These are phyloP conservation scores for Protomyces gravidus DNA, from an alignment of 1,139 yeast species.

Conservation along the genomic window DNA sequence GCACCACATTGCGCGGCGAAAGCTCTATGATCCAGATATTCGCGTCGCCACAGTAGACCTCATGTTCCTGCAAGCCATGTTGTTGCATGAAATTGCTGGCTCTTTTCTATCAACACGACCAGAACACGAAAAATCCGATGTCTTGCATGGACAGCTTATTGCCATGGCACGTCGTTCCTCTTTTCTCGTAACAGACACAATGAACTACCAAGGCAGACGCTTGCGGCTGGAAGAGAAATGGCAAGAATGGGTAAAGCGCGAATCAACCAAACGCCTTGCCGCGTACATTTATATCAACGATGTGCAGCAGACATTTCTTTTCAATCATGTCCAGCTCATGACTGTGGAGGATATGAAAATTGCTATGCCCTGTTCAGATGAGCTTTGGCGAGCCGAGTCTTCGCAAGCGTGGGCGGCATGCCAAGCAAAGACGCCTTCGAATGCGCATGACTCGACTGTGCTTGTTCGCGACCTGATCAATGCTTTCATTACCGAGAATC, in stretches of 20 bases:
- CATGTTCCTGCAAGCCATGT: constrained; percentile 8
- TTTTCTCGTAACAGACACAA: neutral
- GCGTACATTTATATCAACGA: constrained; percentile 1
- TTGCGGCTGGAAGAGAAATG: neutral
- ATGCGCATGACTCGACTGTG: neutral
- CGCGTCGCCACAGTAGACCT: neutral
- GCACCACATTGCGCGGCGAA: neutral
- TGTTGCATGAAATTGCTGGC: neutral
- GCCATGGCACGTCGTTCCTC: constrained; percentile 12
- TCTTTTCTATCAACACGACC: neutral
- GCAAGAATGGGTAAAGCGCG: constrained; percentile 4
- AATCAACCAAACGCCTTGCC: constrained; percentile 4
- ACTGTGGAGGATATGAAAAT: constrained; percentile 10
- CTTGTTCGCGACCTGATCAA: neutral
- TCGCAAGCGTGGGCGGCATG: neutral
- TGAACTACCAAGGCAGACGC: neutral
- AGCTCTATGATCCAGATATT: constrained; percentile 4
- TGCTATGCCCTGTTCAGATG: constrained; percentile 4
- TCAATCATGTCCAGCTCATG: neutral
- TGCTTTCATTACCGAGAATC: neutral
- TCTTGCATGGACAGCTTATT: constrained; percentile 7
- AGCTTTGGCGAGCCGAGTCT: neutral
- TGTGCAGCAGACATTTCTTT: constrained; percentile 2
- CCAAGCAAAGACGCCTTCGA: neutral
- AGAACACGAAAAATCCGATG: constrained; percentile 10